These are phyloP conservation scores for Xylogone sp. DNA, from an alignment of 2,329 filamentous ascomycete genomes.

Conservation along the genomic window DNA sequence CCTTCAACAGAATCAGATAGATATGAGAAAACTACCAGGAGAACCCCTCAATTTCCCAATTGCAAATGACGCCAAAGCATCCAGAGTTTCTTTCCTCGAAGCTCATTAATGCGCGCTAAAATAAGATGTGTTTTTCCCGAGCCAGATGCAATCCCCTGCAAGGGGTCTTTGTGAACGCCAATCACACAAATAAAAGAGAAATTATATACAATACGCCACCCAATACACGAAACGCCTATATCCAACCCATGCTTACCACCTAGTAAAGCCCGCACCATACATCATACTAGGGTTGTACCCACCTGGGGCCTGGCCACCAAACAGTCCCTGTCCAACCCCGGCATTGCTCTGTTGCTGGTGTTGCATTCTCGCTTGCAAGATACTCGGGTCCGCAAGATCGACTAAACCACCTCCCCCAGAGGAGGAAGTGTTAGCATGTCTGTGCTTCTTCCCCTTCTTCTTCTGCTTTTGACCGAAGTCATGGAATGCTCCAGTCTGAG, in stretches of 20 bases:
- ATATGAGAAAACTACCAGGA: conserved; percentile 21
- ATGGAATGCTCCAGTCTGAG: conserved; percentile 81
- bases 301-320: conserved; percentile 87
- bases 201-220: conserved; percentile 25
- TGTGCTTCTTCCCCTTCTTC: conserved; percentile 99
- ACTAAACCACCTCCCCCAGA: conserved; percentile 98
- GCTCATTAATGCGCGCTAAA: conserved; percentile 45
- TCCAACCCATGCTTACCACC: conserved; percentile 53
- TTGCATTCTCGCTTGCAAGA: conserved; percentile 96
- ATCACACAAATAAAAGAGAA: conserved; percentile 25
- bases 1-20: conserved; percentile 17
- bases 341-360: conserved; percentile 78
- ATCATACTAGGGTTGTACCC: conserved; percentile 88
- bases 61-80: conserved; percentile 28
- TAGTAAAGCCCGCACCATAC: conserved; percentile 68
- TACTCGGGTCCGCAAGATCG: conserved; percentile 99
- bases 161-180: conserved; percentile 25
- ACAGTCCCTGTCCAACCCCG: conserved; percentile 84
- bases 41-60: conserved; percentile 22
- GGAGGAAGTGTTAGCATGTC: conserved; percentile 99
- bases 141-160: conserved; percentile 26
- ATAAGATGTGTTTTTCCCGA: conserved; percentile 33
- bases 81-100: conserved; percentile 31
- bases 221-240: conserved; percentile 18
- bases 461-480: conserved; percentile 95